Base-by-base conservation (phyloP, 768 basidiomycete species). In the Russula compacta region DNA sequence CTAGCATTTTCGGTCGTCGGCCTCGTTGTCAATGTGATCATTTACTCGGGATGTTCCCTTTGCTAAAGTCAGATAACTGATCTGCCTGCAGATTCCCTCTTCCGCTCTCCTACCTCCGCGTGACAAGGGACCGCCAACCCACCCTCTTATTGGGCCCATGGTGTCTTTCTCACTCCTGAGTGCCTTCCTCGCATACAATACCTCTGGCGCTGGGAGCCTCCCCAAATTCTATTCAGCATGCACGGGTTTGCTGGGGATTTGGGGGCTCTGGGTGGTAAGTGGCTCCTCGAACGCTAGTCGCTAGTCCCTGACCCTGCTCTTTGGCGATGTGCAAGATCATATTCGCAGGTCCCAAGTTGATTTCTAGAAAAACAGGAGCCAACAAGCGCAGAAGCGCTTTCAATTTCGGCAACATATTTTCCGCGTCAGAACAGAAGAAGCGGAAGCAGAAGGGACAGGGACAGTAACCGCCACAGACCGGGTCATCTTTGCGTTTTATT, bases 321-420 rank as follows among this genome's bases (percentile, higher is more conserved):
- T 38, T 47, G 59, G 58, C 15, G 46, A 32, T 10, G 15, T 21
- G 19, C 15, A 66, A 88, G 86, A 77, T 85, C 50, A 68, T 83
- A 53, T 89, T 91, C 68, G 79, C 81, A 43, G 78, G 79, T 29
- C 77, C 85, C 12, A 75, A 77, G 29, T 69, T 74, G 42, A 71
- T 81, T 50, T 89, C 88, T 36, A 82, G 80, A 69, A 86, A 81
- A 66, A 91, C 89, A 6, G 90, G 89, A 17, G 85, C 88, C 19
- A 88, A 91, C 73, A 91, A 91, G 68, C 82, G 81, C 63, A 92
- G 89, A 4, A 90, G 88, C 15, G 69, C 83, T 5, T 91, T 92
- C 71, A 74, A 91, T 21, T 92, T 92, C 69, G 82, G 86, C 2
- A 92, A 90, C 75, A 86, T 80, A 66, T 64, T 70, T 11, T 70